A percentile compares a stretch with the other conserved stretches of the same genome.
phyloP scores from a whole-genome alignment of 148 eudicot species.

The Drosera capensis region DNA sequence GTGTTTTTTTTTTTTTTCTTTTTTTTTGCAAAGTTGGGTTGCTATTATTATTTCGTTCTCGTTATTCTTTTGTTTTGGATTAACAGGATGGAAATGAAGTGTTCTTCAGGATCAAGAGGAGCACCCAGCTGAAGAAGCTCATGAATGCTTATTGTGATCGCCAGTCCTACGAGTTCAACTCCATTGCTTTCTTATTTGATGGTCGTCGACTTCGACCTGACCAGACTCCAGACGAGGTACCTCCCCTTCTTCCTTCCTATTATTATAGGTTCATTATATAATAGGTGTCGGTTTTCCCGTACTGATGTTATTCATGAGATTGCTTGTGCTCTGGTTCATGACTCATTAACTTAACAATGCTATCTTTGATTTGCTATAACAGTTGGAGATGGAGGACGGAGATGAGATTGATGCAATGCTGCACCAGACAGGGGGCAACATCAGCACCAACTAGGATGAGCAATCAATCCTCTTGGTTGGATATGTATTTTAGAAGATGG shows the following conservation, averaged over 20 bases:
- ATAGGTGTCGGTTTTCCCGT: no score
- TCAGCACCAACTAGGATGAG: not conserved
- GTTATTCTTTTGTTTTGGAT: not conserved
- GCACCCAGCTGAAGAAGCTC: conserved; percentile 9
- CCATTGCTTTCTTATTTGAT: conserved; percentile 10
- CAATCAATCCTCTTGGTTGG: no score
- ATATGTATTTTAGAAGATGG: no score
- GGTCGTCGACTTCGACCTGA: conserved; percentile 11
- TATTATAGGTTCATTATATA: no score
- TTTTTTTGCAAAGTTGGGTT: not conserved
- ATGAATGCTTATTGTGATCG: conserved; percentile 13
- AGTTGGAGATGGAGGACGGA: conserved; percentile 12
- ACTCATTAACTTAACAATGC: no score
- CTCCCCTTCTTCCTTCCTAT: conserved; percentile 2
- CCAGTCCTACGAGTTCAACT: conserved; percentile 7
- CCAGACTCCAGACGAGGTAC: conserved; percentile 11
- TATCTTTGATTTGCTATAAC: not conserved
- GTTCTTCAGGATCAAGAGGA: conserved; percentile 9
- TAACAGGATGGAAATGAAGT: conserved; percentile 8
- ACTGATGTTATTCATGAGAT: no score
- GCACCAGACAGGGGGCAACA: conserved; percentile 6
- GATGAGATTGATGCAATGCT: conserved; percentile 13
- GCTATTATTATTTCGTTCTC: not conserved
- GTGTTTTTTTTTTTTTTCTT: not conserved
- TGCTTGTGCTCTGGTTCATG: no score